Evolutionary conservation across 2,329 filamentous ascomycete species (phyloP).

Genomic region (Monilinia fructicola): DNA sequence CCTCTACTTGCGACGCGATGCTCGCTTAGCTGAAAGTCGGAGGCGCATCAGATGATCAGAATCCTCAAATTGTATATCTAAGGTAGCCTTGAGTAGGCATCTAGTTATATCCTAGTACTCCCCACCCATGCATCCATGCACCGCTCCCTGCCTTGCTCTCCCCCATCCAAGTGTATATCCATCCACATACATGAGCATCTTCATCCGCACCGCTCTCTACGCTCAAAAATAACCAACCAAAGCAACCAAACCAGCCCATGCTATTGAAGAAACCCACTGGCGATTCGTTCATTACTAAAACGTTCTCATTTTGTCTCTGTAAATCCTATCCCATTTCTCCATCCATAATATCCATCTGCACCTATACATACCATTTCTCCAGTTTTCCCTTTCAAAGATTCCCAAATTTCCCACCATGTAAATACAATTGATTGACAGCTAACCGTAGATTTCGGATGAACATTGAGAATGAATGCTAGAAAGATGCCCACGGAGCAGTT

Average conservation of each 20-base stretch:
- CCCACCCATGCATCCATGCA: neutral
- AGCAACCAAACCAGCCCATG: neutral
- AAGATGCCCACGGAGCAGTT: neutral
- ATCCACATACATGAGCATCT: neutral
- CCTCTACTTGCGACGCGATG: too few relatives aligned
- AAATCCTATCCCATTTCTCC: neutral
- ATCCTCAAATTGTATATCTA: too few relatives aligned
- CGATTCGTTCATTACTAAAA: neutral
- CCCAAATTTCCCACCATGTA: neutral
- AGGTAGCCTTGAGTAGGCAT: neutral
- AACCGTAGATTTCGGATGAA: neutral
- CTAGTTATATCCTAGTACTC: neutral
- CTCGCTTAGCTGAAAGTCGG: too few relatives aligned
- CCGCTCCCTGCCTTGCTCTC: neutral
- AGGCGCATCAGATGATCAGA: too few relatives aligned
- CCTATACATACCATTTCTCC: neutral
- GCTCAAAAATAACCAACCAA: neutral
- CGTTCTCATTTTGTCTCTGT: neutral
- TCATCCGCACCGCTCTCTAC: neutral
- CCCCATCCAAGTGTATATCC: too few relatives aligned
- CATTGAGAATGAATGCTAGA: neutral
- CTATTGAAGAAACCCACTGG: neutral
- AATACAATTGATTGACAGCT: neutral
- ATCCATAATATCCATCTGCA: conserved; percentile 3
- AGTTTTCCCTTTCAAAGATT: neutral